Base-by-base conservation (phyloP, 176 grass and related monocot genomes). In the Poa pratensis region DNA sequence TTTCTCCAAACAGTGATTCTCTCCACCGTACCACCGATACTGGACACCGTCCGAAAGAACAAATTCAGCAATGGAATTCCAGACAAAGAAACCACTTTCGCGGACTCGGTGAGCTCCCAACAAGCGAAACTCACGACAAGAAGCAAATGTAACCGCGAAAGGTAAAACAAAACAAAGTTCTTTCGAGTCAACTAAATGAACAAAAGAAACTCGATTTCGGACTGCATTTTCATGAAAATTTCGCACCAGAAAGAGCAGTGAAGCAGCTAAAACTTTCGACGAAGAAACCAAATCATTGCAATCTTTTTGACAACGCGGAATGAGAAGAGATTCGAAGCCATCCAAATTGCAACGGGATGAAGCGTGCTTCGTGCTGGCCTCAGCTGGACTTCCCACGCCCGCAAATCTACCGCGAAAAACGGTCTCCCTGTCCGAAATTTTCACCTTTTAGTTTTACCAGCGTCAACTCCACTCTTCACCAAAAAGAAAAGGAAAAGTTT, bases 161-260 rank as follows among this genome's bases (percentile, higher is more conserved):
- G 46, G 40, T 40, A 76, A 43, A 82, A 28, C 30, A 63, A 63
- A 59, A 89, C 13, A 23, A 52, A 10, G 14, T 24, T 3, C 12
- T 3, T 54, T 46, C 34, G 57, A 54, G 18, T 62, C 71, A 70
- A 77, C 71, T 24, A 22, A 76, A 72, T 23, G 12, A 48, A 5
- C 5, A 13, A 19, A 76, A 12, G n/a, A 69, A 89, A 81, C 70
- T 82, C 16, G 67, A 64, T 50, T 71, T 32, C 74, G 42, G 40
- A 61, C 84, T 75, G 67, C 80, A 83, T 83, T 80, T 69, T 52
- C 58, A 84, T 49, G 27, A 58, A 75, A 69, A 40, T 79, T 87
- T 83, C 14, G 71, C 43, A 28, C 7, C 12, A 73, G 15, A 73
- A 27, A n/a, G 34, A 26, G 40, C 42, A 27, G 7, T 12, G 2